Percentiles rank a stretch among this genome's conserved stretches.
Evolutionary conservation across 805 yeast species (phyloP).

Genomic region (Saccharomycopsis fibuligera): DNA sequence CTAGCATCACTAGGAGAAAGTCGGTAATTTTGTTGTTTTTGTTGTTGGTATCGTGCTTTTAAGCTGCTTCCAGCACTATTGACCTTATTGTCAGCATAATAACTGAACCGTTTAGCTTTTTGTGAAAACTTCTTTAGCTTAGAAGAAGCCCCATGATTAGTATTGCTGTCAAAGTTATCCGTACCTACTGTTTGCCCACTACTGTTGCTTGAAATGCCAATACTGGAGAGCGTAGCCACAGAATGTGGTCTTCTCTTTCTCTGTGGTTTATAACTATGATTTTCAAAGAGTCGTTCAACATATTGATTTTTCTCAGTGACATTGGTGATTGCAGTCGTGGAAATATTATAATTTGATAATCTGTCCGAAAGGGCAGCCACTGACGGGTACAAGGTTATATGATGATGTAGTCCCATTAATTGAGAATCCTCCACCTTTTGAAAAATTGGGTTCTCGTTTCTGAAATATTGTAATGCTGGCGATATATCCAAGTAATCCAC

Average conservation of each 20-base stretch:
- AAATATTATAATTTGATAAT: constrained; percentile 3
- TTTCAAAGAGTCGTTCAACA: no score
- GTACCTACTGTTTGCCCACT: no score
- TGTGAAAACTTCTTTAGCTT: constrained; percentile 1
- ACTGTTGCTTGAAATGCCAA: no score
- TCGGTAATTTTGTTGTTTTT: no score
- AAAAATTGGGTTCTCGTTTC: neutral
- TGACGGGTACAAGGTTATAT: neutral
- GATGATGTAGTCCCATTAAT: neutral
- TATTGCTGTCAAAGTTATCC: no score
- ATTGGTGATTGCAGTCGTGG: constrained; percentile 8
- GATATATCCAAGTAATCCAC: neutral
- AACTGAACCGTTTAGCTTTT: constrained; percentile 18
- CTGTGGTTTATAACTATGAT: no score
- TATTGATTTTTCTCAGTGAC: constrained; percentile 11
- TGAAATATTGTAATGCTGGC: neutral
- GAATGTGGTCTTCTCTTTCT: no score
- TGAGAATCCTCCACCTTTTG: neutral
- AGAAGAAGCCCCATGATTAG: no score
- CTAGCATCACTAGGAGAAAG: no score
- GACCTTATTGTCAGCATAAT: constrained; percentile 8
- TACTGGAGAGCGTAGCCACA: no score
- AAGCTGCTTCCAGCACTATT: no score
- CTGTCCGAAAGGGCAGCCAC: constrained; percentile 1
- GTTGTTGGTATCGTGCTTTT: no score